Conservation (phyloP, 768 basidiomycete species). For the Auricularia sp. region DNA sequence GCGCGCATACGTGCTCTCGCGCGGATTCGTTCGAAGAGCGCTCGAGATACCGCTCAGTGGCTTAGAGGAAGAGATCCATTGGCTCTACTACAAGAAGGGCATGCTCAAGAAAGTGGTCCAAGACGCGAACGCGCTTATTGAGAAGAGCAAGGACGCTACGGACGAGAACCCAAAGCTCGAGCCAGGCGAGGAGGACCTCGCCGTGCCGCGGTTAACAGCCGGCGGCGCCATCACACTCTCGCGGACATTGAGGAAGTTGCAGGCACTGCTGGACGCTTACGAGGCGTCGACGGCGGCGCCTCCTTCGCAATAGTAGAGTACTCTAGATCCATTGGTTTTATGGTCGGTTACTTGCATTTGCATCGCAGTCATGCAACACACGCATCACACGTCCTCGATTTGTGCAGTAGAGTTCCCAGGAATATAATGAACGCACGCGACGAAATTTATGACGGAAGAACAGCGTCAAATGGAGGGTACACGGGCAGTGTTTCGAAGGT, state of each 20-base stretch:
- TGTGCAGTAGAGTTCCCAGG: too few relatives aligned
- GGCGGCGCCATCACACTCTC: constrained; percentile 72
- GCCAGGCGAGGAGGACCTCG: constrained; percentile 32
- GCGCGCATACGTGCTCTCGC: constrained; percentile 83
- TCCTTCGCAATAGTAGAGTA: not conserved
- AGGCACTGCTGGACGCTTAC: constrained; percentile 17
- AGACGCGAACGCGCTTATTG: constrained; percentile 53
- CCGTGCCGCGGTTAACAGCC: constrained; percentile 66
- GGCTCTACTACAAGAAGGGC: constrained; percentile 57
- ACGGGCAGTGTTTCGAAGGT: too few relatives aligned
- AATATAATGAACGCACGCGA: too few relatives aligned
- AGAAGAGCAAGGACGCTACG: constrained; percentile 43
- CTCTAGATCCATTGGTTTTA: not conserved
- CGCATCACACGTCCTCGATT: too few relatives aligned
- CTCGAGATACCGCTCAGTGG: constrained; percentile 67
- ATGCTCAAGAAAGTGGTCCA: constrained; percentile 59
- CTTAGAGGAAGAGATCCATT: constrained; percentile 59
- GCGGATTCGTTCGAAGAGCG: constrained; percentile 83
- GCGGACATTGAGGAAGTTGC: constrained; percentile 61
- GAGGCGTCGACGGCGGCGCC: not conserved
- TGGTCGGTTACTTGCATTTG: too few relatives aligned
- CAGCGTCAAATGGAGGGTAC: too few relatives aligned
- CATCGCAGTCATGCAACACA: too few relatives aligned
- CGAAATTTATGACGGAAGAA: too few relatives aligned
- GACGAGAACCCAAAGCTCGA: constrained; percentile 19